Percentiles rank a stretch among this genome's conserved stretches.
Conservation (phyloP, 1,284 basidiomycete species). For the Cutaneotrichosporon dermatis region DNA sequence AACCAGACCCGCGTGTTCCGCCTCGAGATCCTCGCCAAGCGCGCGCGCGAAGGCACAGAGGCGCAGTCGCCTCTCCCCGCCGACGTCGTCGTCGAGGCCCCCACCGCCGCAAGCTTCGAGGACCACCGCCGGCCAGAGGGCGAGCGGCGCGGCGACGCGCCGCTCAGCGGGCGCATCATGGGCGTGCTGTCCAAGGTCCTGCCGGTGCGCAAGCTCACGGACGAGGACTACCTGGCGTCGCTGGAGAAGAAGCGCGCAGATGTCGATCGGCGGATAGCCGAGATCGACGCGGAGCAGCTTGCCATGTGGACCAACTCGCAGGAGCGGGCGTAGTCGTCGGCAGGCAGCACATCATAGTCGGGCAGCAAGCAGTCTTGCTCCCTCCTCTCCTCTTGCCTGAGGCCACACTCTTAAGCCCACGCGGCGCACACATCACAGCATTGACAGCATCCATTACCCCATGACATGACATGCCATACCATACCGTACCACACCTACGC, state of each 20-base stretch:
- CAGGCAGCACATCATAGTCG: too few species aligned
- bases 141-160: slow-evolving; percentile 14
- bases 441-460: too few species aligned
- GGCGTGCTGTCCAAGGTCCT: slow-evolving; percentile 25
- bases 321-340: not conserved
- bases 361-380: too few species aligned
- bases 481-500: too few species aligned
- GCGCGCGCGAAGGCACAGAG: not conserved
- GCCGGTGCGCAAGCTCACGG: slow-evolving; percentile 37
- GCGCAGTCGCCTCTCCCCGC: not conserved
- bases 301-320: slow-evolving; percentile 26
- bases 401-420: too few species aligned
- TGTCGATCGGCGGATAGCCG: slow-evolving; percentile 29
- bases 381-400: too few species aligned
- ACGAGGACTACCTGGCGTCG: slow-evolving; percentile 39
- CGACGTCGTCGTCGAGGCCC: not conserved
- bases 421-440: too few species aligned
- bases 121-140: not conserved
- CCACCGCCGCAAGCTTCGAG: not conserved
- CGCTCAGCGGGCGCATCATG: slow-evolving; percentile 35
- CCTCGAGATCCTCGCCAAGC: slow-evolving; percentile 27
- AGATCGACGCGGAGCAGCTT: slow-evolving; percentile 40
- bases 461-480: too few species aligned
- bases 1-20: slow-evolving; percentile 35
- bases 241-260: slow-evolving; percentile 33